phyloP scores from a whole-genome alignment of 2,329 filamentous ascomycete species.

The Hortaea sp. region DNA sequence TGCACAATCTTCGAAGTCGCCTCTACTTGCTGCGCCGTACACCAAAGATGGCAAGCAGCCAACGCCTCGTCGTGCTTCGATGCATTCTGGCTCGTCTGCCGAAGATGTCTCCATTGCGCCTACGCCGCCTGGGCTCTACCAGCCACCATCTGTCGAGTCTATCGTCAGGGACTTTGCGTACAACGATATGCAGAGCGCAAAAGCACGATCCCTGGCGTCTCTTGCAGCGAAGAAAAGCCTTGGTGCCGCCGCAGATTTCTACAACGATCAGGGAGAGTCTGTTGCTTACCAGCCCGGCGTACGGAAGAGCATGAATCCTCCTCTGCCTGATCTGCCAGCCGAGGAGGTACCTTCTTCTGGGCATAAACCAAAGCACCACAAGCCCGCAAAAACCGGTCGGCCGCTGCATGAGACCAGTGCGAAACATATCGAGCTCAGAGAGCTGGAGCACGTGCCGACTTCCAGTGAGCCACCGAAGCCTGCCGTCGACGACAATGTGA shows the following conservation, averaged over 20 bases:
- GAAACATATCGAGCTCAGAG: background rate
- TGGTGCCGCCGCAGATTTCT: slow-evolving; percentile 51
- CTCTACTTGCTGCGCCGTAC: slow-evolving; percentile 7
- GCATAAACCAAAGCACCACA: background rate
- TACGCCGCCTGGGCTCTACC: slow-evolving; percentile 21
- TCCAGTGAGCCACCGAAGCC: background rate
- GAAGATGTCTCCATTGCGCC: slow-evolving; percentile 12
- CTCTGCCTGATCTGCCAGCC: slow-evolving; percentile 1
- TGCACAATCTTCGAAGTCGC: slow-evolving; percentile 8
- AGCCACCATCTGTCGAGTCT: slow-evolving; percentile 19
- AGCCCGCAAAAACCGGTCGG: background rate
- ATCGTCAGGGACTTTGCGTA: slow-evolving; percentile 26
- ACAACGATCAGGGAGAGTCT: slow-evolving; percentile 51
- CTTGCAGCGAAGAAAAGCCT: slow-evolving; percentile 15
- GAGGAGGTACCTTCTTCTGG: background rate
- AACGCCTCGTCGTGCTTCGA: slow-evolving; percentile 1
- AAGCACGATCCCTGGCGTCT: background rate
- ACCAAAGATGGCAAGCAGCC: slow-evolving; percentile 3
- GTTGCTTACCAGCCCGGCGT: slow-evolving; percentile 49
- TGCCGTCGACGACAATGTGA: background rate
- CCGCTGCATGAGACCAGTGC: background rate
- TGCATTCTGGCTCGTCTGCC: background rate
- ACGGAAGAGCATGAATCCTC: slow-evolving; percentile 27
- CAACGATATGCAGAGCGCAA: background rate
- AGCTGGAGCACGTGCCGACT: slow-evolving; percentile 4